A percentile compares a stretch with the other conserved stretches of the same genome.
Evolutionary conservation across 768 basidiomycete genomes (phyloP).

Genomic region (Suillus cothurnatus): DNA sequence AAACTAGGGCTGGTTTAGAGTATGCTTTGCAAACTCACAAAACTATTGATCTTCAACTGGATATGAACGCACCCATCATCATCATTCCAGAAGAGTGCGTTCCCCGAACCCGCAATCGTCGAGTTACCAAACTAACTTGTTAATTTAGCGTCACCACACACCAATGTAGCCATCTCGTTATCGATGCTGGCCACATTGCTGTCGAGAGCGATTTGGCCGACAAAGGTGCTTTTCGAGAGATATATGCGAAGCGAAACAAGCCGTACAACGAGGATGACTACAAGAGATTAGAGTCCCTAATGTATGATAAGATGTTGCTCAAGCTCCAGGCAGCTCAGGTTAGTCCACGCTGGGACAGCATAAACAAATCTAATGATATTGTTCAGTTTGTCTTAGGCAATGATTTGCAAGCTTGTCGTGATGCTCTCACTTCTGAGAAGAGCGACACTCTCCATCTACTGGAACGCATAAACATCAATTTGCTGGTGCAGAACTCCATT

Average conservation of each 20-base stretch:
- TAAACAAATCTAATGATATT: constrained; percentile 10
- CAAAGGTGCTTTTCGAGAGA: constrained; percentile 73
- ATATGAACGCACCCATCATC: constrained; percentile 96
- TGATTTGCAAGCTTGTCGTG: constrained; percentile 77
- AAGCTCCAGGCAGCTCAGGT: constrained; percentile 91
- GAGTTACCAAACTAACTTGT: constrained; percentile 10
- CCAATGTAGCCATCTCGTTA: constrained; percentile 81
- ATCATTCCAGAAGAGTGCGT: constrained; percentile 91
- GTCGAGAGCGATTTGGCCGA: constrained; percentile 89
- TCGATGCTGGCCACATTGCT: constrained; percentile 96
- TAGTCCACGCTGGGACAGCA: constrained; percentile 15
- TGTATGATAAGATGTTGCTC: constrained; percentile 92
- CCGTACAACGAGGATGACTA: constrained; percentile 89
- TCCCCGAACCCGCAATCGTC: not conserved
- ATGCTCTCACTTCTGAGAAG: constrained; percentile 65
- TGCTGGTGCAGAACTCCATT: constrained; percentile 91
- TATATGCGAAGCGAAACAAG: constrained; percentile 82
- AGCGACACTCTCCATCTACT: constrained; percentile 77
- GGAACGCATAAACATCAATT: constrained; percentile 88
- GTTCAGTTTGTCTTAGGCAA: constrained; percentile 86
- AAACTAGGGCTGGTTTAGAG: constrained; percentile 92
- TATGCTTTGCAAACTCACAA: constrained; percentile 92
- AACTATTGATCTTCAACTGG: constrained; percentile 94
- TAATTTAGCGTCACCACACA: constrained; percentile 67
- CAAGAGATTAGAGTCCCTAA: constrained; percentile 79